Evolutionary conservation across 352 stramenopile species (phyloP).

Genomic region (Phytophthora macrochlamydospora): DNA sequence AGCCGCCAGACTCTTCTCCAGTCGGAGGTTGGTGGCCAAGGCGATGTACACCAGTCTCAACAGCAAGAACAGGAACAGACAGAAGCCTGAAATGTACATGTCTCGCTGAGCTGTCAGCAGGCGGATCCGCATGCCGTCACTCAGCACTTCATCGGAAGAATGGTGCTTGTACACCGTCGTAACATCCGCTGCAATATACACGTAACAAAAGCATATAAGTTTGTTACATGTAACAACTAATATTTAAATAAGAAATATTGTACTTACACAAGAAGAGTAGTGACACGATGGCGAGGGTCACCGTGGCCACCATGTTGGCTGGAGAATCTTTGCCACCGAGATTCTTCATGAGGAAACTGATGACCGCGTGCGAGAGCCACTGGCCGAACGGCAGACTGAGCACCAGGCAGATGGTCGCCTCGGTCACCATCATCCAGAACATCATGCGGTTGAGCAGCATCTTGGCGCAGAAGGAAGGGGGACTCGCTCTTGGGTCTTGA

Average conservation of each 20-base stretch:
- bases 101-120: conserved; percentile 78
- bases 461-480: background rate
- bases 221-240: conserved; percentile 4
- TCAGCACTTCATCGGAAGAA: conserved; percentile 52
- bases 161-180: conserved; percentile 76
- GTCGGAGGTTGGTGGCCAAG: conserved; percentile 64
- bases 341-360: conserved; percentile 59
- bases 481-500: too few species aligned
- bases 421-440: conserved; percentile 61
- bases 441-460: conserved; percentile 66
- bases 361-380: conserved; percentile 50
- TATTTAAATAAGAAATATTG: background rate
- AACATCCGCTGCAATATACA: conserved; percentile 60
- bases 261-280: conserved; percentile 81
- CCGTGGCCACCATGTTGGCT: conserved; percentile 43
- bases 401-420: conserved; percentile 52
- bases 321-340: conserved; percentile 55
- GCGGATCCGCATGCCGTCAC: conserved; percentile 81
- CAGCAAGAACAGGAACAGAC: conserved; percentile 83
- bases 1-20: conserved; percentile 72
- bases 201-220: conserved; percentile 8
- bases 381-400: conserved; percentile 68
- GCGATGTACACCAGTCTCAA: conserved; percentile 79
- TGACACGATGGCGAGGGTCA: conserved; percentile 64
- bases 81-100: conserved; percentile 90